These are phyloP conservation scores for Aspergillus ochraceoroseus DNA, from an alignment of 2,329 filamentous ascomycete species.

Conservation along the genomic window DNA sequence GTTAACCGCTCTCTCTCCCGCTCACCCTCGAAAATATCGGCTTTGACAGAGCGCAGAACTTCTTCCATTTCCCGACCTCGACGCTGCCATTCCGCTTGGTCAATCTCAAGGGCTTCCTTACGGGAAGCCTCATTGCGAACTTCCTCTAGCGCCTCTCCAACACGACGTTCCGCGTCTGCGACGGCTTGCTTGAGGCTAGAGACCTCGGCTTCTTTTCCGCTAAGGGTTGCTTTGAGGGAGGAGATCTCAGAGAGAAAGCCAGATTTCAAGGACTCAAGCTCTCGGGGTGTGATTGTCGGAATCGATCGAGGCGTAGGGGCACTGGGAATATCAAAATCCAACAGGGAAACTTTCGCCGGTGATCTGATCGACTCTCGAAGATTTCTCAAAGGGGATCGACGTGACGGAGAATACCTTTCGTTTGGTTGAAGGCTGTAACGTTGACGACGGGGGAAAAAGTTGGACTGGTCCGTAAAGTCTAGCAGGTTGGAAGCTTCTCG, in stretches of 20 bases:
- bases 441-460: conserved; percentile 50
- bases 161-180: conserved; percentile 83
- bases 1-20: conserved; percentile 76
- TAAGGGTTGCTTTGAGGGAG: conserved; percentile 84
- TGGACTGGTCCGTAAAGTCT: conserved; percentile 80
- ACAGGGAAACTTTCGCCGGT: conserved; percentile 60
- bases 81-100: conserved; percentile 78
- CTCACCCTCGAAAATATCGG: conserved; percentile 73
- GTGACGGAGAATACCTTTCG: conserved; percentile 37
- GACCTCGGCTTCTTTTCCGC: conserved; percentile 89
- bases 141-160: conserved; percentile 78
- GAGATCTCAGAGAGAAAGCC: conserved; percentile 88
- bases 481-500: conserved; percentile 70
- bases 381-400: conserved; percentile 44
- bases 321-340: conserved; percentile 91
- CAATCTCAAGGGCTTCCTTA: conserved; percentile 66
- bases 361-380: conserved; percentile 35
- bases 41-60: conserved; percentile 71
- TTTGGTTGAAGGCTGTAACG: conserved; percentile 39
- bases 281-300: conserved; percentile 82
- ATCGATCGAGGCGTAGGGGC: conserved; percentile 87
- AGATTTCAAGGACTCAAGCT: conserved; percentile 89
- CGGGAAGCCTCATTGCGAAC: conserved; percentile 69
- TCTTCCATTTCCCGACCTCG: conserved; percentile 80
- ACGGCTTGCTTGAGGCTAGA: conserved; percentile 81